Evolutionary conservation across 768 basidiomycete species (phyloP), one percentile per base, ranked within the genome.

Genomic region (Kwoniella mangroviensis): DNA sequence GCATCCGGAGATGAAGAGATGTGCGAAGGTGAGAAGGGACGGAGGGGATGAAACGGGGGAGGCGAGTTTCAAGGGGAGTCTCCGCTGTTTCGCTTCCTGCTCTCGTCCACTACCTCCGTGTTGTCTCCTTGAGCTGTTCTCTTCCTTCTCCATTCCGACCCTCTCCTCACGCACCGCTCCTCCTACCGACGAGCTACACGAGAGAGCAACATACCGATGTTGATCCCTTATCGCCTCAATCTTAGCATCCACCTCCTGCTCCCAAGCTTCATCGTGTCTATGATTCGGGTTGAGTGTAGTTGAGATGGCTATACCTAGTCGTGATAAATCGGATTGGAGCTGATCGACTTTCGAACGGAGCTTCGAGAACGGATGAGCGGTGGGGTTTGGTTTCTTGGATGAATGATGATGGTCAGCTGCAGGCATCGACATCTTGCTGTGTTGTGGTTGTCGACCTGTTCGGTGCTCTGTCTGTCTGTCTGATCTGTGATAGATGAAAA

Each of bases 201-300:
- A 45, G 2, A 45, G 45, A 45, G 45, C 12, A 12, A 49, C 45
- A 13, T 49, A 49, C 45, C 45, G 12, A 84, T 99, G 97, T 13
- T 85, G 83, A 0, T 87, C 87, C 65, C 89, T 89, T 78, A 98
- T 97, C 80, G 88, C 86, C 1, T 88, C 87, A 24, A 94, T 86
- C 73, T 92, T 81, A 1, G 80, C 74, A 71, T 84, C 84, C 1
- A 81, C 73, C 68, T 83, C 85, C 73, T 87, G 84, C 79, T 97
- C 94, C 70, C 88, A 85, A 11, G 83, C 85, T 71, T 88, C 89
- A 82, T 93, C 94, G 64, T 83, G 83, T 49, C 83, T 69, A 52
- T 83, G 80, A 63, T 81, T 81, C 17, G 80, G 80, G 65, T 81
- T 81, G 49, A 78, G 24, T 0, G 79, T 81, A 6, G 80, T 81